A percentile compares a stretch with the other conserved stretches of the same genome.
Evolutionary conservation across 306 rosid species (phyloP).

Genomic region (Luffa acutangula): DNA sequence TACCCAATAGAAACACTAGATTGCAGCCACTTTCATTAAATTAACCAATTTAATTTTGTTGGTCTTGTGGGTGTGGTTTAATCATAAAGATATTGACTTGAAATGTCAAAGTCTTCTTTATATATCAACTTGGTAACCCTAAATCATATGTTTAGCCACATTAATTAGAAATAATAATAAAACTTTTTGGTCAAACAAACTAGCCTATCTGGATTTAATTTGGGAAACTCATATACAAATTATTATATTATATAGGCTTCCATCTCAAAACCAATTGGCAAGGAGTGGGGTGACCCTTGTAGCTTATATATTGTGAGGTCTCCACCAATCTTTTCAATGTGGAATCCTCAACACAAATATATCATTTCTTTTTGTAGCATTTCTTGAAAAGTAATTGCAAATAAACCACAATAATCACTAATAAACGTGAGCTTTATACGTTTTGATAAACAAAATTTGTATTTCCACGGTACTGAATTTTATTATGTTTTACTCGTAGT

Average conservation of each 20-base stretch:
- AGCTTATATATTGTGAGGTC: too few relatives aligned
- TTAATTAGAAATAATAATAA: neutral
- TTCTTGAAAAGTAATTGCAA: too few relatives aligned
- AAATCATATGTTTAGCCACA: neutral
- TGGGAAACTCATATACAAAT: neutral
- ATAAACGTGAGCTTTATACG: too few relatives aligned
- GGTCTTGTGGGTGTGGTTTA: neutral
- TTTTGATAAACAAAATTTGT: too few relatives aligned
- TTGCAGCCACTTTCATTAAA: neutral
- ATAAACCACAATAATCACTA: neutral
- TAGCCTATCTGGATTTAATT: neutral
- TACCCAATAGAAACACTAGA: neutral
- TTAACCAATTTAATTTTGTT: neutral
- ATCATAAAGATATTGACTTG: conserved; percentile 4
- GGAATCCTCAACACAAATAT: too few relatives aligned
- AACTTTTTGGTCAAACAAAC: neutral
- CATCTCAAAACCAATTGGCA: too few relatives aligned
- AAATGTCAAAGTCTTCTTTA: conserved; percentile 7
- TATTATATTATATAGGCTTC: too few relatives aligned
- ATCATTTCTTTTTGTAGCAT: too few relatives aligned
- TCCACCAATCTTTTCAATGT: too few relatives aligned
- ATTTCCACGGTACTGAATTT: too few relatives aligned
- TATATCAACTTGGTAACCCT: conserved; percentile 2
- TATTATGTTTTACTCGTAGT: too few relatives aligned
- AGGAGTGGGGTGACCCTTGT: too few relatives aligned